A percentile compares a stretch with the other conserved stretches of the same genome.
phyloP scores from a whole-genome alignment of 192 early-diverging fungal genomes.

The Podila epigama region DNA sequence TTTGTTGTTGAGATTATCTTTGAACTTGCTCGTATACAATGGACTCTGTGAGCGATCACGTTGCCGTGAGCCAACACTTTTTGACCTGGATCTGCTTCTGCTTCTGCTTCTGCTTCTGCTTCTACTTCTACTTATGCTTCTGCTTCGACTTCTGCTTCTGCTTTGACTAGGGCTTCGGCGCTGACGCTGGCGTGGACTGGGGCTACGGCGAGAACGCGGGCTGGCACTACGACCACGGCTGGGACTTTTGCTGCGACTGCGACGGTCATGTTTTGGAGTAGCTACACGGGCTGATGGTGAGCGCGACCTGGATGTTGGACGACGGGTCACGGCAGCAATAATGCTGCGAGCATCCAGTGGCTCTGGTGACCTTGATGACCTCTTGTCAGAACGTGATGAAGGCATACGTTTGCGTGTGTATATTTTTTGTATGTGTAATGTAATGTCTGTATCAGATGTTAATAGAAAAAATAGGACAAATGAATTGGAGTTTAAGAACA shows the following conservation, averaged over 20 bases:
- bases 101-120: background rate
- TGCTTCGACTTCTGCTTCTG: background rate
- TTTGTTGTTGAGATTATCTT: background rate
- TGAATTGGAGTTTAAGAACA: no score
- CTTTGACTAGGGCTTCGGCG: no score
- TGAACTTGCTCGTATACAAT: background rate
- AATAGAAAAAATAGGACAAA: no score
- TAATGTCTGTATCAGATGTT: no score
- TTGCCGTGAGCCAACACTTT: background rate
- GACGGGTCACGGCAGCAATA: background rate
- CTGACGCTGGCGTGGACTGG: background rate
- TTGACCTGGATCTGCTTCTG: background rate
- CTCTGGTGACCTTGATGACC: background rate
- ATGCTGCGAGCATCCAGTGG: slow-evolving; percentile 1
- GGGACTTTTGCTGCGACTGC: slow-evolving; percentile 1
- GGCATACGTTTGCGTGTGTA: background rate
- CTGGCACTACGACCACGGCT: background rate
- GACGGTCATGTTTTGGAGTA: background rate
- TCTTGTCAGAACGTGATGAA: slow-evolving; percentile 1
- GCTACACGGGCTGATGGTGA: no score
- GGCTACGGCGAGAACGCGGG: background rate
- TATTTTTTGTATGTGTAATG: background rate
- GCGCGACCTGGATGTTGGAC: background rate
- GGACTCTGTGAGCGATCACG: background rate
- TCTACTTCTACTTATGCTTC: slow-evolving; percentile 3